A percentile compares a stretch with the other conserved stretches of the same genome.
Conservation (phyloP, 768 basidiomycete genomes). For the Zangia roseola region DNA sequence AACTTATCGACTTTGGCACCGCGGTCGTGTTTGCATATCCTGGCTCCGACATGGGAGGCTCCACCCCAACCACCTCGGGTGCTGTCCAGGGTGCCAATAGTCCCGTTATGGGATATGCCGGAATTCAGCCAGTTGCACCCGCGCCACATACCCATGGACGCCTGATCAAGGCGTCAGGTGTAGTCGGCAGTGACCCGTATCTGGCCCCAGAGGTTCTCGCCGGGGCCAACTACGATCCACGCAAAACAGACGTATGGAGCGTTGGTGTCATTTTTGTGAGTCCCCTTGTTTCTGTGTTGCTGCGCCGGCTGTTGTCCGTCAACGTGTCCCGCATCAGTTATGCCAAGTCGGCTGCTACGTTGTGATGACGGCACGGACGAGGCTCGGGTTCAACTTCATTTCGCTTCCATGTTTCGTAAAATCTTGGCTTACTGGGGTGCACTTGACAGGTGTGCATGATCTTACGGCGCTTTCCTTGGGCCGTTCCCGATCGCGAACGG, state of each 20-base stretch:
- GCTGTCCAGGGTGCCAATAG: background rate
- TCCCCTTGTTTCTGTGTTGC: constrained; percentile 4
- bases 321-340: constrained; percentile 1
- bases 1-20: constrained; percentile 99
- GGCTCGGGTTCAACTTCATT: background rate
- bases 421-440: constrained; percentile 8
- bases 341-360: background rate
- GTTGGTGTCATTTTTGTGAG: constrained; percentile 95
- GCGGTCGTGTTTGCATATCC: constrained; percentile 99
- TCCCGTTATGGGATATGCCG: constrained; percentile 20
- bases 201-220: constrained; percentile 93
- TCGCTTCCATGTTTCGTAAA: constrained; percentile 8
- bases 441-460: constrained; percentile 72
- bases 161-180: constrained; percentile 69
- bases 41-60: constrained; percentile 64
- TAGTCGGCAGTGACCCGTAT: constrained; percentile 98
- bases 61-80: constrained; percentile 19
- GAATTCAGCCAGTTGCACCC: constrained; percentile 20
- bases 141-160: constrained; percentile 41
- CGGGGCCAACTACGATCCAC: constrained; percentile 83
- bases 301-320: background rate
- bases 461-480: constrained; percentile 97
- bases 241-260: constrained; percentile 98
- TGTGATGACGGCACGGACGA: constrained; percentile 2
- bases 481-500: constrained; percentile 91